Evolutionary conservation across 2,329 filamentous ascomycete genomes (phyloP).

Genomic region (Tolypocladium inflatum): DNA sequence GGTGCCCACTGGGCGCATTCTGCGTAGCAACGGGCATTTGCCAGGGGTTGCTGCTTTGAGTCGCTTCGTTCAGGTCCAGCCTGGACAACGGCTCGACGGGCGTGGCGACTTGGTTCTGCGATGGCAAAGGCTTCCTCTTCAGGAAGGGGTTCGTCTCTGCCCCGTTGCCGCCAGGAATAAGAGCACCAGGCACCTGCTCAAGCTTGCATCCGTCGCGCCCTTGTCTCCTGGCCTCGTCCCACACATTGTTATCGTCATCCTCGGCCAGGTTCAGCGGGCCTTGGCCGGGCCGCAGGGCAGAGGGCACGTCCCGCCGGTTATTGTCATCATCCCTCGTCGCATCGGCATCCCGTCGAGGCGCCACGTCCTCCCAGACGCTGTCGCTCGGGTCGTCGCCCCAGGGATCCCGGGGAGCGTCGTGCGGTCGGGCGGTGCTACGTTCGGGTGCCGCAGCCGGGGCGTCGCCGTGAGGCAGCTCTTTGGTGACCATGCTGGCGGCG

Average conservation of each 20-base stretch:
- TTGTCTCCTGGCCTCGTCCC: slow-evolving; percentile 17
- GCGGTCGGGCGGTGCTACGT: not conserved
- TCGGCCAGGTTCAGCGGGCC: slow-evolving; percentile 9
- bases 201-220: slow-evolving; percentile 2
- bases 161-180: slow-evolving; percentile 23
- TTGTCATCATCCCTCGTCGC: not conserved
- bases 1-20: slow-evolving; percentile 4
- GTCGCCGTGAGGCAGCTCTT: not conserved
- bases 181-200: slow-evolving; percentile 18
- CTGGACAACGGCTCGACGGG: slow-evolving; percentile 30
- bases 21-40: slow-evolving; percentile 15
- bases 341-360: not conserved
- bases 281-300: slow-evolving; percentile 21
- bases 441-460: not conserved
- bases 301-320: slow-evolving; percentile 15
- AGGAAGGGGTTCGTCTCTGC: slow-evolving; percentile 44
- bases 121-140: slow-evolving; percentile 29
- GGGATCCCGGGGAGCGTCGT: slow-evolving; percentile 7
- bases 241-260: slow-evolving; percentile 21
- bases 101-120: slow-evolving; percentile 10
- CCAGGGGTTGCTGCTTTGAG: slow-evolving; percentile 26
- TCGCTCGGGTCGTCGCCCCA: slow-evolving; percentile 13
- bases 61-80: slow-evolving; percentile 31
- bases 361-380: slow-evolving; percentile 13
- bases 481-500: slow-evolving; percentile 2